Percentiles rank a stretch among this genome's conserved stretches.
These are phyloP conservation scores for Paramarasmius palmivorus DNA, from an alignment of 1,284 basidiomycete genomes.

Conservation along the genomic window DNA sequence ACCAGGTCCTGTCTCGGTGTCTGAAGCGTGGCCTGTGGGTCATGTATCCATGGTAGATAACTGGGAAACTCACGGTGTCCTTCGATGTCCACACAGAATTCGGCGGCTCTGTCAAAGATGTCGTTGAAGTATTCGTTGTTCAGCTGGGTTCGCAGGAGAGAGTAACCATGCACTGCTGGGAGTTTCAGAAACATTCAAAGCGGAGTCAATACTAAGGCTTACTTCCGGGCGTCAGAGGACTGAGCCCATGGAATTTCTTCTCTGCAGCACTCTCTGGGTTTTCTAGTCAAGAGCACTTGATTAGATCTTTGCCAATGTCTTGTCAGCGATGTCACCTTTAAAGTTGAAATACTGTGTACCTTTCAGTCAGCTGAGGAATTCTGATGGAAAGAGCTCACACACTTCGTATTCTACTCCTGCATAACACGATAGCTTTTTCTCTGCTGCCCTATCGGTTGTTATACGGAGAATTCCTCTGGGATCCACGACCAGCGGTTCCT, in stretches of 20 bases:
- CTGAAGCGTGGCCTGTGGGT: constrained; percentile 37
- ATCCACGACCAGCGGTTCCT: constrained; percentile 76
- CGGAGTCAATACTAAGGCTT: constrained; percentile 33
- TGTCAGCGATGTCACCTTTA: constrained; percentile 53
- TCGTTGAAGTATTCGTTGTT: constrained; percentile 91
- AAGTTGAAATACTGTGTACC: constrained; percentile 87
- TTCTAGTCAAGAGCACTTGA: constrained; percentile 47
- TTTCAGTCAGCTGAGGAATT: neutral
- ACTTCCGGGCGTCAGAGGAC: constrained; percentile 91
- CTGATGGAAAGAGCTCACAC: constrained; percentile 19
- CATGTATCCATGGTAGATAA: neutral
- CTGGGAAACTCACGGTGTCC: constrained; percentile 77
- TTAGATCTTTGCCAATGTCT: neutral
- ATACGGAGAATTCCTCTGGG: constrained; percentile 81
- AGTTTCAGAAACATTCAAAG: neutral
- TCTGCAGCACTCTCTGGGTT: constrained; percentile 73
- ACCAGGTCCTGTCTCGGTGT: constrained; percentile 94
- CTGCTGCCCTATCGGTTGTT: constrained; percentile 51
- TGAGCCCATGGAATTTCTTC: constrained; percentile 78
- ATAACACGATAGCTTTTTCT: constrained; percentile 60
- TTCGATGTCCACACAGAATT: constrained; percentile 86
- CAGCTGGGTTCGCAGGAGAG: constrained; percentile 82
- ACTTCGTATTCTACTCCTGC: constrained; percentile 94
- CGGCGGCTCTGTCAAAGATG: constrained; percentile 76
- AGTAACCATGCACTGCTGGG: constrained; percentile 86